Base-by-base conservation (phyloP, 306 rosid species). In the Inga leiocalycina region DNA sequence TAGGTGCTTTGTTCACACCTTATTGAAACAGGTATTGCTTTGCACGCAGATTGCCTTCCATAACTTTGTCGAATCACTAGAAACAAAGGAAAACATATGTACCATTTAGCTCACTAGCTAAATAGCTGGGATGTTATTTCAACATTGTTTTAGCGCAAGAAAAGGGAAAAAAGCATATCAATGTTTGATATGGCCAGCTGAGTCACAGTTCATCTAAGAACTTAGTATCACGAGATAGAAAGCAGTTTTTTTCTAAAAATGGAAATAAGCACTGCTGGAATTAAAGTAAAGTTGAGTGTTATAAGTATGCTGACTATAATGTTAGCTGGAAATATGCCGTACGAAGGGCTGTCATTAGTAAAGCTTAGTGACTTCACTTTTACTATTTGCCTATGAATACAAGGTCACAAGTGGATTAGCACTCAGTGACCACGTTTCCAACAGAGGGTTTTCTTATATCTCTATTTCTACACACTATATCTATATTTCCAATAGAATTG, bases 1-100 rank as follows among this genome's bases (percentile, higher is more conserved):
- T 86, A 83, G n/a, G 91, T 73, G 51, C 87, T 85, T 86, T 94
- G 98, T 85, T 92, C 97, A 77, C 98, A 85, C 83, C 92, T 90
- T 85, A 94, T 78, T 7, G 97, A 85, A 76, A 94, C 78, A 16
- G 93, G 75, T 83, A 68, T 80, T 71, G 94, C 89, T 79, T 82
- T 92, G 77, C 80, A 22, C 4, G 81, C 77, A 1, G 41, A 10
- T 70, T 87, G 86, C 87, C 89, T 87, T 85, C 54, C 91, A 84
- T 54, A 72, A 75, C 83, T 90, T 82, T 59, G 81, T 51, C 75
- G 76, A 65, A 89, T 79, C 84, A 88, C 99, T 92, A 56, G 65
- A 79, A 80, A 62, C 78, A 5, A 79, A 65, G 76, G 74, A 13
- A 84, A 80, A 74, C 68, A 74, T 57, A 32, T 72, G 48, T 45